A percentile compares a stretch with the other conserved stretches of the same genome.
Conservation (phyloP, 1,284 basidiomycete genomes). For the Sutorius eximius region DNA sequence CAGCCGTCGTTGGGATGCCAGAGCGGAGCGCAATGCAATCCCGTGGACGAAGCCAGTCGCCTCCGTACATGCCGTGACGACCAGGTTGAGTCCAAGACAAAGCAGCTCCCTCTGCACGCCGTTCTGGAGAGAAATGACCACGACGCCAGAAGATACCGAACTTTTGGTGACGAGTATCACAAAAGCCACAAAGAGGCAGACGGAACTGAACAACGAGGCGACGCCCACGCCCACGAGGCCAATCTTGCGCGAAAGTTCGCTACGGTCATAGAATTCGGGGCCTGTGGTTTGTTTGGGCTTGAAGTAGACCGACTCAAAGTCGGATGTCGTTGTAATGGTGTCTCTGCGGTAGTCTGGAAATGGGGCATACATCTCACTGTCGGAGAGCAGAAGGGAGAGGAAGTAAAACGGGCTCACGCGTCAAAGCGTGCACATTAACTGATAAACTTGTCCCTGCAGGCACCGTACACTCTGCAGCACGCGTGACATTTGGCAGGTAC, state of each 20-base stretch:
- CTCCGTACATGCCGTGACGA: constrained; percentile 32
- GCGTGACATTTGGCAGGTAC: constrained; percentile 5
- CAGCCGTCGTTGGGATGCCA: constrained; percentile 28
- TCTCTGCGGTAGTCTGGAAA: constrained; percentile 1
- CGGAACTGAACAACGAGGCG: constrained; percentile 20
- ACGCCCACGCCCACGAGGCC: constrained; percentile 27
- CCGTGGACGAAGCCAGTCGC: constrained; percentile 32
- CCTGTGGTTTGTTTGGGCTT: constrained; percentile 25
- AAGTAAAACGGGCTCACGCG: background rate
- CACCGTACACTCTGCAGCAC: background rate
- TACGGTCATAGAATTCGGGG: constrained; percentile 33
- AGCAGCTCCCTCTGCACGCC: constrained; percentile 24
- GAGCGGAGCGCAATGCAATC: constrained; percentile 30
- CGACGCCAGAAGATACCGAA: constrained; percentile 23
- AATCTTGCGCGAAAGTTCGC: constrained; percentile 25
- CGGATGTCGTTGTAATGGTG: constrained; percentile 12
- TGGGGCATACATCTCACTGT: constrained; percentile 10
- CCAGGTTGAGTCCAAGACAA: constrained; percentile 22
- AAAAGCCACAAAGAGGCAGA: constrained; percentile 26
- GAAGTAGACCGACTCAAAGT: constrained; percentile 28
- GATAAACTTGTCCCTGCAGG: constrained; percentile 9
- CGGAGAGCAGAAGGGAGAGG: background rate
- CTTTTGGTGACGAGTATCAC: constrained; percentile 23
- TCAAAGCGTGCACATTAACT: background rate
- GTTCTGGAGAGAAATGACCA: constrained; percentile 19